These are phyloP conservation scores for Ceratobasidium sp. DNA, from an alignment of 1,284 basidiomycete species.

Conservation along the genomic window DNA sequence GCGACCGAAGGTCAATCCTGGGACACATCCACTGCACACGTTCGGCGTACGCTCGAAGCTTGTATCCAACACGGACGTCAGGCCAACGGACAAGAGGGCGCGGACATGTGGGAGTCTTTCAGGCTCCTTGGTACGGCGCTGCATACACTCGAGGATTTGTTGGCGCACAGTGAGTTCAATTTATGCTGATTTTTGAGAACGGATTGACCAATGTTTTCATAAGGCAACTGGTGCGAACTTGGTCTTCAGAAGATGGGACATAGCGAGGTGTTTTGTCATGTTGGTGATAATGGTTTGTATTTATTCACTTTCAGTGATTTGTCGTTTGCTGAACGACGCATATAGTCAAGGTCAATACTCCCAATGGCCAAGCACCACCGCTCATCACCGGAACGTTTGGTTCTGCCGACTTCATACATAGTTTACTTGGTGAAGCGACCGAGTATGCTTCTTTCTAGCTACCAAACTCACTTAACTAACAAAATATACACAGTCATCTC, in stretches of 20 bases:
- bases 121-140: slow-evolving; percentile 82
- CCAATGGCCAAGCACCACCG: slow-evolving; percentile 83
- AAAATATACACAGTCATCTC: not conserved
- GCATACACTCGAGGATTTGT: slow-evolving; percentile 87
- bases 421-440: slow-evolving; percentile 74
- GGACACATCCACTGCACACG: slow-evolving; percentile 90
- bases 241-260: slow-evolving; percentile 81
- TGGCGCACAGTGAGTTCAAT: slow-evolving; percentile 87
- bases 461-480: slow-evolving; percentile 63
- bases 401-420: slow-evolving; percentile 86
- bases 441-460: slow-evolving; percentile 62
- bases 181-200: no score
- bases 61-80: slow-evolving; percentile 76
- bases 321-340: no score
- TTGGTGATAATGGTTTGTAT: slow-evolving; percentile 84
- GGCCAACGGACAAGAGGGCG: slow-evolving; percentile 69
- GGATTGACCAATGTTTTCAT: no score
- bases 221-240: slow-evolving; percentile 69
- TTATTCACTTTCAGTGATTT: slow-evolving; percentile 61
- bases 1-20: slow-evolving; percentile 73
- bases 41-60: slow-evolving; percentile 80
- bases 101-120: slow-evolving; percentile 87
- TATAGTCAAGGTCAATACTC: slow-evolving; percentile 52
- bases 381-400: slow-evolving; percentile 93
- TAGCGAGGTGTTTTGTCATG: slow-evolving; percentile 86